Evolutionary conservation across 306 rosid species (phyloP).

Genomic region (Carpinus viminea): DNA sequence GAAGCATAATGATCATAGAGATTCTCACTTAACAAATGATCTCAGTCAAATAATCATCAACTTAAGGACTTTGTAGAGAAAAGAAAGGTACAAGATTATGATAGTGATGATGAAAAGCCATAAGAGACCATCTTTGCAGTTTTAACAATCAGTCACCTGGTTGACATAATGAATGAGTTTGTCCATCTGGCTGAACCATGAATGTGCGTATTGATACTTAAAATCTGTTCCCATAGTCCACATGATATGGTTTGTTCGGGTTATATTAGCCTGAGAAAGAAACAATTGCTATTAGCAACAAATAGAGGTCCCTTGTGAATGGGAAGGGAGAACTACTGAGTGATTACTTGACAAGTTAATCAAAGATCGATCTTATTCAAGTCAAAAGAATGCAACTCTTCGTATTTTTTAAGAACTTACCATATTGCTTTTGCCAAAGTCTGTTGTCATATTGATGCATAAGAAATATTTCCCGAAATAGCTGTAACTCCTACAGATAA

Average conservation of each 20-base stretch:
- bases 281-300: slow-evolving; percentile 28
- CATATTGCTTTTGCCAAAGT: neutral
- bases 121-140: neutral
- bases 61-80: neutral
- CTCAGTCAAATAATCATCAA: neutral
- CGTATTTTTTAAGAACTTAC: neutral
- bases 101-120: slow-evolving; percentile 19
- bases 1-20: neutral
- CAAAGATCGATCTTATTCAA: slow-evolving; percentile 24
- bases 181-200: slow-evolving; percentile 93
- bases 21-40: neutral
- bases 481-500: neutral
- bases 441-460: neutral
- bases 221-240: slow-evolving; percentile 99
- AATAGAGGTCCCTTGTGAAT: slow-evolving; percentile 23
- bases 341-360: slow-evolving; percentile 4
- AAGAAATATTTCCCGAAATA: neutral
- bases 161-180: slow-evolving; percentile 94
- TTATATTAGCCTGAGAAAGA: slow-evolving; percentile 81
- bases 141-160: slow-evolving; percentile 42
- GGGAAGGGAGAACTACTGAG: slow-evolving; percentile 9
- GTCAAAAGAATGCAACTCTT: slow-evolving; percentile 9
- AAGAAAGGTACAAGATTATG: neutral
- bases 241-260: slow-evolving; percentile 94
- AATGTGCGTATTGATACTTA: slow-evolving; percentile 83